These are phyloP conservation scores for Urtica urens DNA, from an alignment of 306 rosid genomes.

Conservation along the genomic window DNA sequence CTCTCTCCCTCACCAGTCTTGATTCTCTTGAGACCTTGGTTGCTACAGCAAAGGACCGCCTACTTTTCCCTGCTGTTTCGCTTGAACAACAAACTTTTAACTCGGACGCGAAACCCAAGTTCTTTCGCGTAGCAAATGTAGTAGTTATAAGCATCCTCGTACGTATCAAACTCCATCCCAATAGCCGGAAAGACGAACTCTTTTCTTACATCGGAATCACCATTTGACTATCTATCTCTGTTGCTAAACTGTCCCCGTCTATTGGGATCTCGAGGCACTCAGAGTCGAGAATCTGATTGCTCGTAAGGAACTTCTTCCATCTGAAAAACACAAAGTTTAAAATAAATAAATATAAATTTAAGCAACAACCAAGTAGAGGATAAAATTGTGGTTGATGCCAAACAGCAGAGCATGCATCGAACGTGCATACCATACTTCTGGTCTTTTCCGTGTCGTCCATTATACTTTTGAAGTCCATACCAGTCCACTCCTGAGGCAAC, in stretches of 20 bases:
- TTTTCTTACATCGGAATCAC: slow-evolving; percentile 39
- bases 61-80: slow-evolving; percentile 88
- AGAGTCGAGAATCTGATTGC: slow-evolving; percentile 35
- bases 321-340: slow-evolving; percentile 27
- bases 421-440: slow-evolving; percentile 58
- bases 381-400: neutral
- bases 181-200: slow-evolving; percentile 74
- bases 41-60: slow-evolving; percentile 94
- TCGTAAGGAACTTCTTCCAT: slow-evolving; percentile 55
- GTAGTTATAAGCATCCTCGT: slow-evolving; percentile 89
- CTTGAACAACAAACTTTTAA: slow-evolving; percentile 93
- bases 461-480: slow-evolving; percentile 73
- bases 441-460: slow-evolving; percentile 82
- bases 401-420: neutral
- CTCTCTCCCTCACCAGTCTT: slow-evolving; percentile 81
- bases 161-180: slow-evolving; percentile 93
- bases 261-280: slow-evolving; percentile 42
- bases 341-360: neutral
- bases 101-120: slow-evolving; percentile 84
- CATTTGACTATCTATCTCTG: slow-evolving; percentile 46
- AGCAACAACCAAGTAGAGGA: too few species aligned
- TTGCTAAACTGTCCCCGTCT: slow-evolving; percentile 31
- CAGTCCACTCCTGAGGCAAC: slow-evolving; percentile 98
- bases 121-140: slow-evolving; percentile 89
- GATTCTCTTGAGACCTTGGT: slow-evolving; percentile 89